Base-by-base conservation (phyloP, 805 yeast genomes). In the Kregervanrija delftensis region DNA sequence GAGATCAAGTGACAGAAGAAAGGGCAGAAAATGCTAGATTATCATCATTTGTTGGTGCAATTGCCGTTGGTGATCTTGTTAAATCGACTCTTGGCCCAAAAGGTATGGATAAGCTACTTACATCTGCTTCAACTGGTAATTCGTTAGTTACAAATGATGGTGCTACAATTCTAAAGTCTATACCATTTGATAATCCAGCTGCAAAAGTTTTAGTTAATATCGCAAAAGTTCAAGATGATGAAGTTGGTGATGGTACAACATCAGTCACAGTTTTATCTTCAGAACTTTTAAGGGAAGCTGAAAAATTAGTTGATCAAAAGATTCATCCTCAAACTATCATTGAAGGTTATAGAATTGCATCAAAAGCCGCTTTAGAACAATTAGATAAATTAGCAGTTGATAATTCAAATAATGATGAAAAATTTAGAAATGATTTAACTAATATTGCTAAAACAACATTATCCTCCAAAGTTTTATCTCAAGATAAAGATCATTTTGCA, bases 201-300 rank as follows among this genome's bases (percentile, higher is more conserved):
- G 99, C 99, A 17, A 87, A 87, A 58, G 91, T 91, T 45, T 72
- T 93, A 53, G 99, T 95, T 31, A 95, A 95, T 62, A 85, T 93
- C 45, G 84, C 96, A 41, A 83, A 93, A 64, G 91, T 95, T 15
- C 99, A 93, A 71, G 99, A 93, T 64, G 96, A 95, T 49, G 97
- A 91, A 65, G 96, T 91, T 53, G 98, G 98, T 49, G 98, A 93
- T 61, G 99, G 99, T 54, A 93, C 99, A 36, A 91, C 99, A 0
- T 85, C 96, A 22, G 99, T 95, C 31, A 89, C 97, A 0, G 86
- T 93, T 11, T 69, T 91, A 46, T 81, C 91, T 37, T 90, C 96
- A 9, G 98, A 93, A 66, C 74, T 93, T 47, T 72, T 93, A 54
- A 79, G 96, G 63, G 97, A 91, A 69, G 97, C 98, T 32, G 97